These are phyloP conservation scores for Mycena leptocephala DNA, from an alignment of 768 basidiomycete species.

Conservation along the genomic window DNA sequence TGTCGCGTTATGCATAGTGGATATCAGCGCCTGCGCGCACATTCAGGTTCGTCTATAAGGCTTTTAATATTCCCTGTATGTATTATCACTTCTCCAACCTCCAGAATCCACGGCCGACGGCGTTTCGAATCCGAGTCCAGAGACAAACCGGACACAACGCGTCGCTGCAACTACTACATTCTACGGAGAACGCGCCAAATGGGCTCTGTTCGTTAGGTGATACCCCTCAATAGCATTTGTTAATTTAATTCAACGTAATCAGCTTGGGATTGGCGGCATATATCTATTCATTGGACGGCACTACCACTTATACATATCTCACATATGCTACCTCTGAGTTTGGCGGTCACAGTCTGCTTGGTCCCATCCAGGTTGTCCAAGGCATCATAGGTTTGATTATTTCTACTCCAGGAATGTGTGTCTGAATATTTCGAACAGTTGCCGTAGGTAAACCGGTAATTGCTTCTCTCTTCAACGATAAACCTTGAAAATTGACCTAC, in stretches of 20 bases:
- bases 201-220: conserved; percentile 76
- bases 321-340: conserved; percentile 71
- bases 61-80: too few species aligned
- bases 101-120: neutral
- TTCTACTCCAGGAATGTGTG: neutral
- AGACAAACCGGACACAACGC: conserved; percentile 1
- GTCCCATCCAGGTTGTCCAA: conserved; percentile 70
- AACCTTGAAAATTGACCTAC: neutral
- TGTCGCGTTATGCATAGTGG: conserved; percentile 12
- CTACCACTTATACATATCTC: conserved; percentile 80
- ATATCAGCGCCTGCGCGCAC: conserved; percentile 23
- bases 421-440: conserved; percentile 40
- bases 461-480: neutral
- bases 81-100: neutral
- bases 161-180: conserved; percentile 38
- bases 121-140: neutral
- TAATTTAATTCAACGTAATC: conserved; percentile 22
- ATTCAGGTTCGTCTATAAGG: neutral
- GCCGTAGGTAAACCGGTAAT: conserved; percentile 74
- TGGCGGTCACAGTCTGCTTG: conserved; percentile 67
- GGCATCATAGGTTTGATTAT: conserved; percentile 66
- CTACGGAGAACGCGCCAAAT: conserved; percentile 69
- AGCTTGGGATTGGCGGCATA: conserved; percentile 80
- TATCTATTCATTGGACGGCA: conserved; percentile 82
- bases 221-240: neutral